Base-by-base conservation (phyloP, 192 early-diverging fungal species). In the Coemansia sp. region DNA sequence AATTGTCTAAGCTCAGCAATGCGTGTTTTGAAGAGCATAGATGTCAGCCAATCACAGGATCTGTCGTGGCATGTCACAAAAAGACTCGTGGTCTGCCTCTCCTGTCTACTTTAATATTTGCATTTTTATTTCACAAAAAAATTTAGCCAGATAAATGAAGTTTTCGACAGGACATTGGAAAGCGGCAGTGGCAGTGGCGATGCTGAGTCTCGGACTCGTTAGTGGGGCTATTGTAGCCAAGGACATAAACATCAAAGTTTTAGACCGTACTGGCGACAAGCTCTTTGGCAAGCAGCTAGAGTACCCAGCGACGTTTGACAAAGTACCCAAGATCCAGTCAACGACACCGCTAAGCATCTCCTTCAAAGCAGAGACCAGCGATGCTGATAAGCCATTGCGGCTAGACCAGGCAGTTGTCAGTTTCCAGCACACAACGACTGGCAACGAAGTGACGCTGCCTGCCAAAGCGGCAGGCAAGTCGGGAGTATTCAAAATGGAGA, bases 191-290 rank as follows among this genome's bases (percentile, higher is more conserved):
- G 29, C 15, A 16, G 57, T 60, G 16, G 57, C 16, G 16, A 7
- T 60, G 57, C 33, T 60, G 57, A 33, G 63, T 36, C 42, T 66
- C 0, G 40, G 57, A 31, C 64, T 79, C n/a, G 68, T 67, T 67
- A 22, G 29, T 27, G 70, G 59, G 9, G 40, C 65, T 24, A 60
- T 79, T 3, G 52, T 66, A 22, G 69, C 67, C 9, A 65, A 43
- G 46, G 67, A 74, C 66, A 68, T 84, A 40, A 67, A 57, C 3
- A 71, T 84, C 13, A 73, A 66, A 33, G 77, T 77, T 42, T 65
- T 77, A 62, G 82, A 84, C 66, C 82, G 82, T 42, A 79, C 82
- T 0, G 82, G 82, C 29, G 82, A 79, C 77, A 74, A 72, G 74
- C 68, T 77, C 44, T 74, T 84, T 42, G 71, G 70, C 6, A 22